Evolutionary conservation across 257 asterid species (phyloP).

Genomic region (Solanum paucissectum): DNA sequence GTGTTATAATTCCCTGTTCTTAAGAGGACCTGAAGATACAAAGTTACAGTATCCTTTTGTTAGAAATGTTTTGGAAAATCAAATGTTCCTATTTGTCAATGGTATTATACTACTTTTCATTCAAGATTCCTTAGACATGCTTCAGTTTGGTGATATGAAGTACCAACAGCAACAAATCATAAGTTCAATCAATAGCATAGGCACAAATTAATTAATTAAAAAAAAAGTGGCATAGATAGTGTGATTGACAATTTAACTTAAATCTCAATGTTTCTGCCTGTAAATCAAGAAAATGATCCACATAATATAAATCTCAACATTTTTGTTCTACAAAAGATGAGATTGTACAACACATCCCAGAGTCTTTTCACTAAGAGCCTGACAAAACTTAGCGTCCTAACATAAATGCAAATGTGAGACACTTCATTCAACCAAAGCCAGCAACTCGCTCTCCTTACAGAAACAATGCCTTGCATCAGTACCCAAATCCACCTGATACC

Average conservation of each 20-base stretch:
- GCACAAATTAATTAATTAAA: too few relatives aligned
- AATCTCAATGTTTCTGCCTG: neutral
- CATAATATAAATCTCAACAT: neutral
- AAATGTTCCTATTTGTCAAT: neutral
- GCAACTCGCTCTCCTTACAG: constrained; percentile 39
- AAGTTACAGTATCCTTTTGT: neutral
- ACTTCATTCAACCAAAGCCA: constrained; percentile 26
- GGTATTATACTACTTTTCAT: neutral
- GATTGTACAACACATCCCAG: neutral
- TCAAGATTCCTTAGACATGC: too few relatives aligned
- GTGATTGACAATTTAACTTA: neutral
- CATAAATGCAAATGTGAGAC: neutral
- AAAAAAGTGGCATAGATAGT: too few relatives aligned
- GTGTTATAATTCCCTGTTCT: neutral
- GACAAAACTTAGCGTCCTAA: neutral
- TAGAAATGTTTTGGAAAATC: neutral
- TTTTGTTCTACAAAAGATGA: neutral
- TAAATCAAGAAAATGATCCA: neutral
- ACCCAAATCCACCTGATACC: constrained; percentile 72
- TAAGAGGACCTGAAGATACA: neutral
- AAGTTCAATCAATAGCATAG: too few relatives aligned
- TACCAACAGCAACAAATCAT: too few relatives aligned
- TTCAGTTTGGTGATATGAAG: too few relatives aligned
- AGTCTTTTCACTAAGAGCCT: neutral
- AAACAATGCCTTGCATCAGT: constrained; percentile 54